phyloP scores from a whole-genome alignment of 2,329 filamentous ascomycete species.

The Aschersonia sp. region DNA sequence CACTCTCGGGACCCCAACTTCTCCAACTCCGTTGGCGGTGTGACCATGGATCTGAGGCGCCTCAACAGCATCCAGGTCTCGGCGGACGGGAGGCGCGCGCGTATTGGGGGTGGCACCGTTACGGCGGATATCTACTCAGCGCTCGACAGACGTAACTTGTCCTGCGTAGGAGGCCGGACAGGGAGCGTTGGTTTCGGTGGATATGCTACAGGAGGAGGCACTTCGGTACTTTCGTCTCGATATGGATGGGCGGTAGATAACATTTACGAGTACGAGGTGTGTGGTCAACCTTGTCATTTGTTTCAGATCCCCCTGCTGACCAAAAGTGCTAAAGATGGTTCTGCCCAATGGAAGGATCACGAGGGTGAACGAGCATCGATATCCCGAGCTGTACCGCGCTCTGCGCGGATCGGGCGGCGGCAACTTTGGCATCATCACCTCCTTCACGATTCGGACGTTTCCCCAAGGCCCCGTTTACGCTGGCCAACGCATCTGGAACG shows the following conservation, averaged over 20 bases:
- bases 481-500: background rate
- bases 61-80: slow-evolving; percentile 8
- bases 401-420: slow-evolving; percentile 23
- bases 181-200: slow-evolving; percentile 16
- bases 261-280: slow-evolving; percentile 23
- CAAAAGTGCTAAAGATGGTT: slow-evolving; percentile 20
- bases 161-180: slow-evolving; percentile 28
- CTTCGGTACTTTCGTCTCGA: slow-evolving; percentile 12
- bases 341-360: slow-evolving; percentile 29
- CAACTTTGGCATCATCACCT: slow-evolving; percentile 25
- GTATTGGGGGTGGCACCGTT: slow-evolving; percentile 26
- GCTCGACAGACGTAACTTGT: slow-evolving; percentile 16
- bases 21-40: slow-evolving; percentile 8
- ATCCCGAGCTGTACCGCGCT: slow-evolving; percentile 29
- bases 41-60: slow-evolving; percentile 8
- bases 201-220: slow-evolving; percentile 11
- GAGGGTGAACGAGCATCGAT: slow-evolving; percentile 17
- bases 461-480: slow-evolving; percentile 11
- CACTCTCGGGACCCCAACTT: slow-evolving; percentile 2
- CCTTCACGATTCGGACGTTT: slow-evolving; percentile 14
- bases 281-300: background rate
- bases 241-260: slow-evolving; percentile 33
- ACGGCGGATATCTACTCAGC: slow-evolving; percentile 19
- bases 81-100: slow-evolving; percentile 17
- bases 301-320: background rate